phyloP scores from a whole-genome alignment of 2,329 filamentous ascomycete genomes.

The Trichothecium sympodiale region DNA sequence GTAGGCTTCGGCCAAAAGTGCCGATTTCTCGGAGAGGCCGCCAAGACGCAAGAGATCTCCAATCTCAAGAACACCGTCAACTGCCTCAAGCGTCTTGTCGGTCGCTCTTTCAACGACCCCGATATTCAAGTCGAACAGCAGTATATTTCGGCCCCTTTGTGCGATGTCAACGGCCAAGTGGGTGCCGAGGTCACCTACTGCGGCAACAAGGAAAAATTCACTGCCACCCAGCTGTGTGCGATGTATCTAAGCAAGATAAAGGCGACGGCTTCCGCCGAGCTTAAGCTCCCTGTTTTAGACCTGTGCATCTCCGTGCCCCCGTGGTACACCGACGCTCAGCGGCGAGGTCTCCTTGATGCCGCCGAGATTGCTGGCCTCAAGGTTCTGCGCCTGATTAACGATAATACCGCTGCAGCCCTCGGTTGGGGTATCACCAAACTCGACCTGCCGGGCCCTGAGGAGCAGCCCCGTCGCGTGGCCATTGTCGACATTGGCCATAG shows the following conservation, averaged over 20 bases:
- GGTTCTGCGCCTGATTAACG: slow-evolving; percentile 89
- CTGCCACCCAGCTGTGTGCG: slow-evolving; percentile 83
- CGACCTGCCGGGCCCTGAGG: slow-evolving; percentile 77
- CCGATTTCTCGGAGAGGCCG: slow-evolving; percentile 87
- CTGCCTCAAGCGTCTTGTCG: slow-evolving; percentile 84
- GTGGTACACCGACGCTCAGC: slow-evolving; percentile 95
- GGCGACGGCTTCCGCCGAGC: slow-evolving; percentile 73
- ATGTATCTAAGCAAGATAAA: slow-evolving; percentile 97
- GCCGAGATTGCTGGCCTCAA: slow-evolving; percentile 90
- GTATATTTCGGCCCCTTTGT: slow-evolving; percentile 73
- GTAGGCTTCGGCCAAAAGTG: slow-evolving; percentile 92
- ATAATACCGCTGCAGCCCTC: slow-evolving; percentile 90
- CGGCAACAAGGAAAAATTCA: slow-evolving; percentile 91
- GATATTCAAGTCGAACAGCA: slow-evolving; percentile 90
- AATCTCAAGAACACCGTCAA: slow-evolving; percentile 98
- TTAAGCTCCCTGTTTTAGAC: slow-evolving; percentile 85
- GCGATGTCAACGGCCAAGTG: slow-evolving; percentile 88
- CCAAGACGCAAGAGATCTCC: slow-evolving; percentile 98
- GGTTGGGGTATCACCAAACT: slow-evolving; percentile 98
- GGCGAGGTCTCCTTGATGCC: slow-evolving; percentile 79
- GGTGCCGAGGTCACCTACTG: slow-evolving; percentile 89
- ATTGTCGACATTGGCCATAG: slow-evolving; percentile 95
- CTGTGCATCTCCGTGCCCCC: slow-evolving; percentile 88
- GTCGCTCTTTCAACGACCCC: slow-evolving; percentile 77
- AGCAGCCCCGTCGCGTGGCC: slow-evolving; percentile 81